Evolutionary conservation across 1,284 basidiomycete genomes (phyloP), one percentile per base, ranked within the genome.

Genomic region (Pterulicium gracile): DNA sequence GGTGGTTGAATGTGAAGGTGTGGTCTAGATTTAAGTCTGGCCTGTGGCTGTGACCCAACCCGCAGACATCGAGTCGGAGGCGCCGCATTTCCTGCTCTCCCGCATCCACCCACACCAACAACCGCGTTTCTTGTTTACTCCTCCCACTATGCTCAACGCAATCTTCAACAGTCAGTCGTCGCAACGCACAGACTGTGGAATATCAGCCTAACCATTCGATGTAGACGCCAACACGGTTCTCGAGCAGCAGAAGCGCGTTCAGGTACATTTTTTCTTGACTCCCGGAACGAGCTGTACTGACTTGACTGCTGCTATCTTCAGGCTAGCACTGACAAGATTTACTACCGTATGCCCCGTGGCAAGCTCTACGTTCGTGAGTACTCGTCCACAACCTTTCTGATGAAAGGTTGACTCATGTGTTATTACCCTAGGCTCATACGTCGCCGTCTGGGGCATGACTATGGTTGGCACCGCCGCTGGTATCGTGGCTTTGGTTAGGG

Each of bases 241-340:
- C 36, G 36, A 39, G 15, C 36, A 39, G 15, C 36, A 39, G 15
- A 39, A 39, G 15, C 36, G 36, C 36, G 36, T 39, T 39, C 36
- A 39, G 15, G 36, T 39, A 17, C 5, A 18, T 39, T 17, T 17
- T 39, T 10, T 18, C 27, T 32, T n/a, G n/a, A n/a, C n/a, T n/a
- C n/a, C n/a, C n/a, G n/a, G 7, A 10, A n/a, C 7, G 19, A 39
- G 4, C 19, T 39, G 36, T 17, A 7, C 15, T 15, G 19, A 39
- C 36, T 18, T 39, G 7, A 39, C 15, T 10, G n/a, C 7, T 39
- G n/a, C 7, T 39, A 15, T 39, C 36, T 17, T 39, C 15, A 39
- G 36, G 36, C 36, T 10, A 39, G 36, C 15, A 13, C n/a, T 17
- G 36, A 39, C n/a, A 39, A 39, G 36, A 39, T 39, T 17, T 39